Evolutionary conservation across 306 rosid species (phyloP).

Genomic region (Citrullus amarus): DNA sequence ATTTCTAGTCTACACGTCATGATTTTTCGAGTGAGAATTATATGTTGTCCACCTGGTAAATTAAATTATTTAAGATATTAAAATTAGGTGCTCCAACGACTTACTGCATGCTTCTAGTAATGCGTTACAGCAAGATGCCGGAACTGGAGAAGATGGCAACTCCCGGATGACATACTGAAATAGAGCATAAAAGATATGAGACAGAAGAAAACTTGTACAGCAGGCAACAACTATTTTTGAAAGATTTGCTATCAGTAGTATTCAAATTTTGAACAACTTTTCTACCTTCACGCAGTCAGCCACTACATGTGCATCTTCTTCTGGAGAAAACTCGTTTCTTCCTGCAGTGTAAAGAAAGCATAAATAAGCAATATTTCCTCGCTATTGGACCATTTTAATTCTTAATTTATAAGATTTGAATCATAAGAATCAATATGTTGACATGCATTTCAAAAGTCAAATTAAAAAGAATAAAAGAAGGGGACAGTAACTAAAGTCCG

Average conservation of each 20-base stretch:
- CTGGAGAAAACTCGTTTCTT: slow-evolving; percentile 63
- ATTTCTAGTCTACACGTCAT: not conserved
- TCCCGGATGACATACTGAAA: slow-evolving; percentile 72
- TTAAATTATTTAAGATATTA: not conserved
- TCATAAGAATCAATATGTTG: not conserved
- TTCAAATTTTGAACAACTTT: slow-evolving; percentile 1
- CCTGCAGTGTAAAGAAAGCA: slow-evolving; percentile 49
- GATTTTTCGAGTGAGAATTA: not conserved
- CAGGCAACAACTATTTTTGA: slow-evolving; percentile 12
- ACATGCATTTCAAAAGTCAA: slow-evolving; percentile 5
- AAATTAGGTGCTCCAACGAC: slow-evolving; percentile 20
- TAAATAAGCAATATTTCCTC: slow-evolving; percentile 9
- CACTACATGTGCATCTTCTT: slow-evolving; percentile 84
- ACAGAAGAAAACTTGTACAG: slow-evolving; percentile 7
- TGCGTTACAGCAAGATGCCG: slow-evolving; percentile 98
- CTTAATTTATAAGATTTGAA: not conserved
- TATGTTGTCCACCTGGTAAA: not conserved
- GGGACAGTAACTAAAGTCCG: not conserved
- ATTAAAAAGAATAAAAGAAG: not conserved
- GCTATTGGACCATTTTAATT: not conserved
- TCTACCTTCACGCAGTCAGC: slow-evolving; percentile 90
- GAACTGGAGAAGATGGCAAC: slow-evolving; percentile 96
- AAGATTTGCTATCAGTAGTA: slow-evolving; percentile 1
- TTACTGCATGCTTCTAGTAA: slow-evolving; percentile 80
- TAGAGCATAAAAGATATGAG: slow-evolving; percentile 13